Conservation (phyloP, 2,329 filamentous ascomycete species). For the Penicillium sp. region DNA sequence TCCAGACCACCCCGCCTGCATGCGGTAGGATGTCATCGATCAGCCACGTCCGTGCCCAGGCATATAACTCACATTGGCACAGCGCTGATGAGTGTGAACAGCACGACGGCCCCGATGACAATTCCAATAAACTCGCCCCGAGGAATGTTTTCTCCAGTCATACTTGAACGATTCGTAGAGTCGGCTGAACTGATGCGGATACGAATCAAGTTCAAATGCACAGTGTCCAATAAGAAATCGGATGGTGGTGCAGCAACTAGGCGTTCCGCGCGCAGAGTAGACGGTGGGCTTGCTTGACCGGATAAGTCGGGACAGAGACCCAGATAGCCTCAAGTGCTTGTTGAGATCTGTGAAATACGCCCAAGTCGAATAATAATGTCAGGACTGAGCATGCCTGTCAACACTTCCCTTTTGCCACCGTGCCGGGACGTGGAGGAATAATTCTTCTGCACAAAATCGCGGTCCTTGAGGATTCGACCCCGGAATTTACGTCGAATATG, state of each 20-base stretch:
- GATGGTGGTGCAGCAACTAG: background rate
- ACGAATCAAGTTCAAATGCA: slow-evolving; percentile 9
- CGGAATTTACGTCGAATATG: slow-evolving; percentile 16
- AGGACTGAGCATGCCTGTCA: background rate
- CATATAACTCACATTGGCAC: slow-evolving; percentile 25
- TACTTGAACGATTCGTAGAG: slow-evolving; percentile 1
- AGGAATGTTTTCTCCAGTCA: slow-evolving; percentile 18
- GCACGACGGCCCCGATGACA: slow-evolving; percentile 25
- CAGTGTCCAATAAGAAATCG: slow-evolving; percentile 4
- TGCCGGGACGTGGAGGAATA: background rate
- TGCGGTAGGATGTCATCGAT: slow-evolving; percentile 8
- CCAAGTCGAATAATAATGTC: background rate
- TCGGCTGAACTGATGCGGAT: slow-evolving; percentile 3
- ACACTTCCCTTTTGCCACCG: background rate
- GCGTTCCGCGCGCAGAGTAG: background rate
- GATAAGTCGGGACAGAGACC: slow-evolving; percentile 3
- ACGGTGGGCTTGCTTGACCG: slow-evolving; percentile 5
- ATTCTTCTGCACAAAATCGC: background rate
- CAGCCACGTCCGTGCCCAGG: slow-evolving; percentile 8
- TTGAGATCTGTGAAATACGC: no score
- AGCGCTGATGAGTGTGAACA: slow-evolving; percentile 25
- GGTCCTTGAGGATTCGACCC: background rate
- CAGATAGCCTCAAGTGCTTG: background rate
- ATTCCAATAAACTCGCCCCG: slow-evolving; percentile 24
- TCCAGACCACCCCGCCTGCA: slow-evolving; percentile 13